These are phyloP conservation scores for Coprinopsis marcescibilis DNA, from an alignment of 768 basidiomycete species.

Conservation along the genomic window DNA sequence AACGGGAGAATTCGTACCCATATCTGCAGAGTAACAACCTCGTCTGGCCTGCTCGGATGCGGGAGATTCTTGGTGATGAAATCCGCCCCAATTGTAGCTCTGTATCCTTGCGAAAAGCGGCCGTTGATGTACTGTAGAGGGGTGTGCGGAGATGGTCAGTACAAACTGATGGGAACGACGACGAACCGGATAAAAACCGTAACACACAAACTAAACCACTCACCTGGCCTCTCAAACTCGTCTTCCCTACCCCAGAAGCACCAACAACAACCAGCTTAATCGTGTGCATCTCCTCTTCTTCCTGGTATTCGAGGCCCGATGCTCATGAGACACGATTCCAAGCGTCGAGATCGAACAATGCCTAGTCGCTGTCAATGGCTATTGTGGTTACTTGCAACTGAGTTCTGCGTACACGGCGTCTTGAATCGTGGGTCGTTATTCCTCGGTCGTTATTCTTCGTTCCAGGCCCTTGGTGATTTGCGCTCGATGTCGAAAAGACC, in stretches of 20 bases:
- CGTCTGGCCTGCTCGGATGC: constrained; percentile 47
- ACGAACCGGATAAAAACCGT: not conserved
- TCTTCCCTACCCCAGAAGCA: constrained; percentile 81
- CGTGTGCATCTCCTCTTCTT: constrained; percentile 53
- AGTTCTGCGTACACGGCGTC: no score
- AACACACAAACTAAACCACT: constrained; percentile 16
- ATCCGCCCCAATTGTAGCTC: constrained; percentile 87
- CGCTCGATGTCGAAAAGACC: no score
- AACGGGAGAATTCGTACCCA: constrained; percentile 28
- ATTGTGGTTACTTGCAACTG: no score
- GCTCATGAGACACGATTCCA: no score
- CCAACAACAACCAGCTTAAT: constrained; percentile 82
- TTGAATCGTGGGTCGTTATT: no score
- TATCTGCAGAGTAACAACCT: constrained; percentile 63
- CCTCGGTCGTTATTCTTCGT: no score
- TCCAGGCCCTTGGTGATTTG: no score
- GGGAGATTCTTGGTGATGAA: constrained; percentile 74
- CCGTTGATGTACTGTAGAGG: constrained; percentile 72
- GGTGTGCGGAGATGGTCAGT: no score
- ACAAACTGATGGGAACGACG: no score
- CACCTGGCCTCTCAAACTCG: constrained; percentile 71
- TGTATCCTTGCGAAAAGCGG: constrained; percentile 69
- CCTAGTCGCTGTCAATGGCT: no score
- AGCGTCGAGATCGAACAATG: no score
- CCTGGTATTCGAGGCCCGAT: no score